Evolutionary conservation across 768 basidiomycete species (phyloP).

Genomic region (Lactarius indigo): DNA sequence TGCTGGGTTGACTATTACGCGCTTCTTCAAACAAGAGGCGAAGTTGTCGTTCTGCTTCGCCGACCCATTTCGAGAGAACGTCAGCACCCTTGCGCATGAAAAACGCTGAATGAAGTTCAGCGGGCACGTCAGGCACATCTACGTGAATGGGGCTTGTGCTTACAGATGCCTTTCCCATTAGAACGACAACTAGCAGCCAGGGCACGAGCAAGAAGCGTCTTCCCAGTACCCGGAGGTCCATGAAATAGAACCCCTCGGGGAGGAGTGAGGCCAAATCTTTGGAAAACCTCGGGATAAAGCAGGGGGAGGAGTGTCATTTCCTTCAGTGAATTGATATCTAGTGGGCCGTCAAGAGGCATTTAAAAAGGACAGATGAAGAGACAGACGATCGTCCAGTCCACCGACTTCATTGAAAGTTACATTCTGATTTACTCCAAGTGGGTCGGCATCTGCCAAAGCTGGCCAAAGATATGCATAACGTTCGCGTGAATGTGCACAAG

Average conservation of each 20-base stretch:
- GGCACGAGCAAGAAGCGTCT: constrained; percentile 90
- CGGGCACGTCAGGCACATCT: not conserved
- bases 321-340: constrained; percentile 94
- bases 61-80: constrained; percentile 98
- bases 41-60: constrained; percentile 95
- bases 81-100: constrained; percentile 99
- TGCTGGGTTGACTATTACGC: constrained; percentile 84
- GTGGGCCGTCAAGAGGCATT: constrained; percentile 1
- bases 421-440: constrained; percentile 87
- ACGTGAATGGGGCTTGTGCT: constrained; percentile 29
- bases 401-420: constrained; percentile 97
- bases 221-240: constrained; percentile 98
- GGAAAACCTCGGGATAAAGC: constrained; percentile 95
- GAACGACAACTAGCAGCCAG: constrained; percentile 89
- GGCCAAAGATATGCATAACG: constrained; percentile 19
- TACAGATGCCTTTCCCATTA: constrained; percentile 84
- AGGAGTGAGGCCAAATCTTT: constrained; percentile 89
- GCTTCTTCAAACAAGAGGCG: constrained; percentile 96
- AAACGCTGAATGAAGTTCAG: constrained; percentile 58
- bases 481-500: constrained; percentile 4
- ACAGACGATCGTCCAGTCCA: constrained; percentile 87
- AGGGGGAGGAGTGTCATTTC: constrained; percentile 98
- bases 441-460: constrained; percentile 94
- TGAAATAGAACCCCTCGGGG: constrained; percentile 97
- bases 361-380: constrained; percentile 2